These are phyloP conservation scores for Venturia asperata DNA, from an alignment of 2,329 filamentous ascomycete species.

Conservation along the genomic window DNA sequence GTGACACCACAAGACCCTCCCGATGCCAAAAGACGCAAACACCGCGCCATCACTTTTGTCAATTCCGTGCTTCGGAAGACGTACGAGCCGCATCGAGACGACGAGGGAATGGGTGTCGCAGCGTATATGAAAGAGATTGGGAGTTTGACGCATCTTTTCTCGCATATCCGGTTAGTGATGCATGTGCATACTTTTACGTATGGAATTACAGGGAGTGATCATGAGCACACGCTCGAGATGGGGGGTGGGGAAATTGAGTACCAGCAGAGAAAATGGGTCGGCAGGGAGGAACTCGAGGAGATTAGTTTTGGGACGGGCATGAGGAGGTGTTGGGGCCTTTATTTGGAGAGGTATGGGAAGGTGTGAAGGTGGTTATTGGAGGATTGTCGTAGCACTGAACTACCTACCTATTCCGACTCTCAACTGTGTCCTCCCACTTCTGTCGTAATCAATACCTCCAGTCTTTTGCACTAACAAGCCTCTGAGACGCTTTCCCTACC, in stretches of 20 bases:
- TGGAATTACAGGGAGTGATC: neutral
- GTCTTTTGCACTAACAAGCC: no score
- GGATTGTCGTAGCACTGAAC: no score
- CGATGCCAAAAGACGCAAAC: neutral
- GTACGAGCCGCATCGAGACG: neutral
- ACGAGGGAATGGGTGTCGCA: conserved; percentile 17
- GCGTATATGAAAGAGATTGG: conserved; percentile 25
- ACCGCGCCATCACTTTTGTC: neutral
- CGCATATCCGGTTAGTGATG: conserved; percentile 32
- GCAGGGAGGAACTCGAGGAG: conserved; percentile 26
- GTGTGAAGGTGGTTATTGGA: neutral
- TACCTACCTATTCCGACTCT: no score
- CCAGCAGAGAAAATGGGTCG: conserved; percentile 29
- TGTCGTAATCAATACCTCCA: no score
- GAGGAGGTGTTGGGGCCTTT: conserved; percentile 31
- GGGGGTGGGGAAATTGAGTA: neutral
- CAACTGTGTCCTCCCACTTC: no score
- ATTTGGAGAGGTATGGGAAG: conserved; percentile 15
- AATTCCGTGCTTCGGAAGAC: neutral
- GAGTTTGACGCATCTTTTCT: conserved; percentile 31
- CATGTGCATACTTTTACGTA: conserved; percentile 25
- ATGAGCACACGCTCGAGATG: neutral
- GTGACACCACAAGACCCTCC: neutral
- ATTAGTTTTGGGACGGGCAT: conserved; percentile 34
- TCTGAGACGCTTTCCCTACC: no score